Conservation (phyloP, 2,329 filamentous ascomycete genomes). For the Curvularia lunata region DNA sequence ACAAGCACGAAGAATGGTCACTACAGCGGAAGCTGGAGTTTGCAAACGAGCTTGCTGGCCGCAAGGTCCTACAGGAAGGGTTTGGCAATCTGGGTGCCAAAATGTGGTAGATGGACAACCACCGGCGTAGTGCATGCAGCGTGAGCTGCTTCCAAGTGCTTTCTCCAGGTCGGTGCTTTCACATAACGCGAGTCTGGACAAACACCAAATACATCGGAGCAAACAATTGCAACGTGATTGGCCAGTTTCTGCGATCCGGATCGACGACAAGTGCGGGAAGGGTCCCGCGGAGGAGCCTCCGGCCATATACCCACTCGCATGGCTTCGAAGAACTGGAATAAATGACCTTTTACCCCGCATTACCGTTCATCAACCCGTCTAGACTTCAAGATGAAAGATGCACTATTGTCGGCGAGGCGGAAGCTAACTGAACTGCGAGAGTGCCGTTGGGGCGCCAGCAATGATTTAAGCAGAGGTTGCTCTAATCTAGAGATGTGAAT, state of each 20-base stretch:
- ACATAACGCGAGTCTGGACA: background rate
- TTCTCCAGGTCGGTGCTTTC: background rate
- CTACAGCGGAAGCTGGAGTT: conserved; percentile 60
- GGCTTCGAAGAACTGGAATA: conserved; percentile 17
- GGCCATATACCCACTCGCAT: conserved; percentile 1
- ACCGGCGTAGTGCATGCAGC: background rate
- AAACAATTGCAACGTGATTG: background rate
- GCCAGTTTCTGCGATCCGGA: background rate
- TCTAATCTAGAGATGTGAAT: background rate
- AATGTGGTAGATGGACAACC: conserved; percentile 8
- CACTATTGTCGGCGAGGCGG: conserved; percentile 17
- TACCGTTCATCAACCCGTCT: background rate
- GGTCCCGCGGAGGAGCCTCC: conserved; percentile 14
- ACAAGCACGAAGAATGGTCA: conserved; percentile 60
- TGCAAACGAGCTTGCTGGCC: conserved; percentile 70
- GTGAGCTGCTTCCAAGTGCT: background rate
- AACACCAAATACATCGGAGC: background rate
- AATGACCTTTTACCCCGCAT: conserved; percentile 24
- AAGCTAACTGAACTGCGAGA: conserved; percentile 11
- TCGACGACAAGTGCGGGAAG: conserved; percentile 2
- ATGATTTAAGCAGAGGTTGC: conserved; percentile 2
- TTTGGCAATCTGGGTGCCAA: conserved; percentile 53
- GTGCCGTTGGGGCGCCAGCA: background rate
- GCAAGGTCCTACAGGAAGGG: conserved; percentile 71
- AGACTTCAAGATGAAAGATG: background rate